Evolutionary conservation across 352 stramenopile genomes (phyloP), one percentile per base, ranked within the genome.

Genomic region (Thalassiosira hispida): DNA sequence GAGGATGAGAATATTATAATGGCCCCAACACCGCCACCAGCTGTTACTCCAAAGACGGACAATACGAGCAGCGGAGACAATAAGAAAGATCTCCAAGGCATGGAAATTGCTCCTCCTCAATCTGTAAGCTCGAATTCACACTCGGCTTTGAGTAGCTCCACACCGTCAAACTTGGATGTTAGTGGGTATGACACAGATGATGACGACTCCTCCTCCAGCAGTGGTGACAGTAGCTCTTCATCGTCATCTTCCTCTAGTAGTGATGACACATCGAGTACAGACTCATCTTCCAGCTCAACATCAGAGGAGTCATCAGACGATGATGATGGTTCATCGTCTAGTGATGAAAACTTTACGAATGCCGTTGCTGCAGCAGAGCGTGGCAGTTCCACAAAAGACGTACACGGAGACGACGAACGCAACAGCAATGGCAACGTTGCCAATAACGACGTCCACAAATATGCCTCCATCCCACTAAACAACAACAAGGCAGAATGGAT

Each of bases 401-500:
- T 7, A 59, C 25, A 59, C 31, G 20, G 5, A 18, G 22, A 38
- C 16, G 49, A 2, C 4, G 49, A 59, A 29, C 0, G 31, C 33
- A 55, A 55, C 31, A 35, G 33, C 53, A 25, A 51, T 59, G 20
- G 29, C 16, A 56, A n/a, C n/a, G n/a, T n/a, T n/a, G n/a, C 23
- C 31, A 25, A 59, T 14, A 3, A 9, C 3, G n/a, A 14, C 18
- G 3, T 38, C 49, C 18, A 59, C 2, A 27, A 16, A 11, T 46
- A 62, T 31, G 29, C 27, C 16, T 22, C 16, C 16, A n/a, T n/a
- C n/a, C n/a, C n/a, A n/a, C n/a, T n/a, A n/a, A n/a, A 72, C 5
- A 22, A 49, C 44, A 23, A 20, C 6, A 51, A 57, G 22, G 29
- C 12, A 40, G 67, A 75, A 55, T 83, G 75, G 75, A 68, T 73